Evolutionary conservation across 208 protist genomes (phyloP).

Genomic region (Leishmania guyanensis): DNA sequence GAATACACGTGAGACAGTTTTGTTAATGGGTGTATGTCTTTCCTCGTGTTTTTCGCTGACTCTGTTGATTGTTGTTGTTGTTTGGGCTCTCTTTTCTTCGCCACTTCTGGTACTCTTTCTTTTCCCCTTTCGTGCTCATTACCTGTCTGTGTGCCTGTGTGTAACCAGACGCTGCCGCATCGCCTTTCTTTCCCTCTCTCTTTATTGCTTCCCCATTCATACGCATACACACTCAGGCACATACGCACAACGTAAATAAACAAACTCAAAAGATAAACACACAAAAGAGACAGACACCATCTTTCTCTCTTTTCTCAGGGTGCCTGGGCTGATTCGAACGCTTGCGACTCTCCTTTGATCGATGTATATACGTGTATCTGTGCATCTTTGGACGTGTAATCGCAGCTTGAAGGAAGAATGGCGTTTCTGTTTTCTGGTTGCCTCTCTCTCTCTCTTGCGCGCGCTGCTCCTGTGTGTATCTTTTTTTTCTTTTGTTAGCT

Average conservation of each 20-base stretch:
- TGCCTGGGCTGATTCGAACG: neutral
- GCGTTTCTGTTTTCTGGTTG: neutral
- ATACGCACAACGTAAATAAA: neutral
- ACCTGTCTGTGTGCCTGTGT: neutral
- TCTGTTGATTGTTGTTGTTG: too few species aligned
- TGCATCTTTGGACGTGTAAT: neutral
- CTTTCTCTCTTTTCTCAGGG: neutral
- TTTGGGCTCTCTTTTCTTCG: neutral
- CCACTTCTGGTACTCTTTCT: neutral
- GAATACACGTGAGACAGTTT: neutral
- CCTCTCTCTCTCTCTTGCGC: neutral
- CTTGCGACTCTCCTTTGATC: neutral
- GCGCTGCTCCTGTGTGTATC: neutral
- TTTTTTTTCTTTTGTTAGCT: neutral
- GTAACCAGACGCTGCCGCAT: neutral
- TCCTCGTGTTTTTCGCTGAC: neutral
- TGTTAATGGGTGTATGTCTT: neutral
- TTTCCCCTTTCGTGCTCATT: neutral
- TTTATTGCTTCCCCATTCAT: neutral
- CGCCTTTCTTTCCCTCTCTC: neutral
- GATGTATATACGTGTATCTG: neutral
- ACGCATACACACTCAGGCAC: neutral
- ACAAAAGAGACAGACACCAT: neutral
- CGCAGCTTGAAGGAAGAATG: neutral
- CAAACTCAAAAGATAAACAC: neutral